Conservation (phyloP, 805 yeast species). For the Saturnispora galanensis region DNA sequence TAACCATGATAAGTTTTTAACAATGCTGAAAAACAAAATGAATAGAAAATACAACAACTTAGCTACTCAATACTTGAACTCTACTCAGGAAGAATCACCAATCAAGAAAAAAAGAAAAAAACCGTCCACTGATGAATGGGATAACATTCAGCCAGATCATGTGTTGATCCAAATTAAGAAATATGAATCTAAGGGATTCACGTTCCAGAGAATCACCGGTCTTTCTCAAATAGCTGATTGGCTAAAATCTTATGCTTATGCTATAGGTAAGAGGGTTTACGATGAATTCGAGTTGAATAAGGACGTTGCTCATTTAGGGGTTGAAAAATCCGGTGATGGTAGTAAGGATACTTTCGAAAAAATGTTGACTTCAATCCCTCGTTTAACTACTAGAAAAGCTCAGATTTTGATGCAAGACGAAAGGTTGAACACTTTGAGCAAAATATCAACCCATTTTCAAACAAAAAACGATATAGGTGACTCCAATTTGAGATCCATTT, state of each 20-base stretch:
- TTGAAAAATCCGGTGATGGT: conserved; percentile 44
- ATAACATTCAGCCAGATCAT: conserved; percentile 19
- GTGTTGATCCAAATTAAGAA: conserved; percentile 33
- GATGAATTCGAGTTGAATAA: conserved; percentile 48
- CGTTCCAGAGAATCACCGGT: conserved; percentile 41
- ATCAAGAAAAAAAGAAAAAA: conserved; percentile 9
- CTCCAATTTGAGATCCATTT: conserved; percentile 7
- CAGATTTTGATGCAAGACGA: conserved; percentile 31
- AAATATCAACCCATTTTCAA: conserved; percentile 4
- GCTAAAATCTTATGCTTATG: conserved; percentile 47
- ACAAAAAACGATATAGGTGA: background rate
- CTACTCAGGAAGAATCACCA: conserved; percentile 4
- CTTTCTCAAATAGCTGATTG: conserved; percentile 39
- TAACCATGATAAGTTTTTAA: conserved; percentile 38
- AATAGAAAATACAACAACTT: conserved; percentile 35
- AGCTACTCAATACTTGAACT: conserved; percentile 12
- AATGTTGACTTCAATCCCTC: conserved; percentile 46
- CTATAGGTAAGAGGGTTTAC: conserved; percentile 42
- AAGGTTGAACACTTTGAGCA: conserved; percentile 6
- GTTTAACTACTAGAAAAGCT: conserved; percentile 45
- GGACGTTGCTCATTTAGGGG: conserved; percentile 45
- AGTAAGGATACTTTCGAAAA: conserved; percentile 36
- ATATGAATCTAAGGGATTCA: conserved; percentile 39
- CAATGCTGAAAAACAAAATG: conserved; percentile 34
- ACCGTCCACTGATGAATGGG: background rate